phyloP scores from a whole-genome alignment of 345 rosid species.

The Erucastrum elatum region DNA sequence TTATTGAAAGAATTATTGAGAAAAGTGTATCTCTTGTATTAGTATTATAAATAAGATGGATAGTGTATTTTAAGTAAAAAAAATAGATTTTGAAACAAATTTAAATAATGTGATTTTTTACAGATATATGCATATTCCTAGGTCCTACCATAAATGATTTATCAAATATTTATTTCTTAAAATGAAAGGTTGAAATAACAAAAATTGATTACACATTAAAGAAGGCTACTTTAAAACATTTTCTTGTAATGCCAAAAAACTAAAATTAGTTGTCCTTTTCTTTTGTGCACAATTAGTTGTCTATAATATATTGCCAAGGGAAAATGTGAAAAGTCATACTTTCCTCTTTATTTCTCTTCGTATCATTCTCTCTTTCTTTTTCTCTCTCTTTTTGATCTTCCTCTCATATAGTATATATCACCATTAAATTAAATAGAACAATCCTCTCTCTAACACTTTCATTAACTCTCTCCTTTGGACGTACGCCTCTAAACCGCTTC shows the following conservation, averaged over 20 bases:
- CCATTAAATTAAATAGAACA: constrained; percentile 1
- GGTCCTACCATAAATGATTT: not conserved
- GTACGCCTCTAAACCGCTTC: not conserved
- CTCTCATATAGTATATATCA: not conserved
- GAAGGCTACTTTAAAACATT: not conserved
- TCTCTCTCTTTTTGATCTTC: not conserved
- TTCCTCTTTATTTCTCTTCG: not conserved
- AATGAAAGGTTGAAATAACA: not conserved
- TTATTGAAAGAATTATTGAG: not conserved
- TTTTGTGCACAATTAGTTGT: not conserved
- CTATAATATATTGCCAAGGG: not conserved
- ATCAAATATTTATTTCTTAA: not conserved
- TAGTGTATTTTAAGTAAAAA: not conserved
- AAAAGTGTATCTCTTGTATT: not conserved
- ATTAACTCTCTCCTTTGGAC: not conserved
- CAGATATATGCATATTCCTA: not conserved
- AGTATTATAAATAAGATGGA: not conserved
- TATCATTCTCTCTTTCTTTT: not conserved
- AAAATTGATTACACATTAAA: not conserved
- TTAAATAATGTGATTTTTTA: not conserved
- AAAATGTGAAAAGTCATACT: not conserved
- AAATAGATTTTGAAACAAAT: not conserved
- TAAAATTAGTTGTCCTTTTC: not conserved
- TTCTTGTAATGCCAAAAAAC: not conserved
- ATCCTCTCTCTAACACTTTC: constrained; percentile 6